Conservation (phyloP, 2,329 filamentous ascomycete species). For the Sclerotinia spermophila region DNA sequence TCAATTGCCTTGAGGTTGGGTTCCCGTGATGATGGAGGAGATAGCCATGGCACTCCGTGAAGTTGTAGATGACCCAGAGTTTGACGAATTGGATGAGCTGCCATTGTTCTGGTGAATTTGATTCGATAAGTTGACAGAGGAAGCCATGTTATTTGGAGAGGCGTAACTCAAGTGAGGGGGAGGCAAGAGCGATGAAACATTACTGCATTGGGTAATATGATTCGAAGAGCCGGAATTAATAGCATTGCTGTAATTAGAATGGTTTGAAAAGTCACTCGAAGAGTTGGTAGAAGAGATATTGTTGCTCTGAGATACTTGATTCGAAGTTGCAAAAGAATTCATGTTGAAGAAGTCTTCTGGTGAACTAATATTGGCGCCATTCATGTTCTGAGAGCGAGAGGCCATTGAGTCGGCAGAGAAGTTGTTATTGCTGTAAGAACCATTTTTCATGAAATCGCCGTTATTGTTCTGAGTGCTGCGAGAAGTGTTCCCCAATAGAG, state of each 20-base stretch:
- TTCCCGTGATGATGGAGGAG: conserved; percentile 7
- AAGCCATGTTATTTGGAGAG: not conserved
- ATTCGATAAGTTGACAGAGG: not conserved
- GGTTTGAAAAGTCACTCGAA: not conserved
- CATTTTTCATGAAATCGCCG: not conserved
- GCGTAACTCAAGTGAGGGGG: not conserved
- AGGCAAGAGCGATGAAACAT: not conserved
- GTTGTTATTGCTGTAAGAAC: not conserved
- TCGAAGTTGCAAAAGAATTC: not conserved
- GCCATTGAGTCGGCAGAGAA: not conserved
- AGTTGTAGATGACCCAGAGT: not conserved
- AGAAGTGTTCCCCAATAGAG: not conserved
- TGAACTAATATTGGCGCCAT: not conserved
- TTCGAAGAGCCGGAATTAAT: not conserved
- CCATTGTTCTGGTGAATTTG: not conserved
- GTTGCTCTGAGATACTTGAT: not conserved
- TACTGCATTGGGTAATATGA: not conserved
- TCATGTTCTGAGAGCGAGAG: not conserved
- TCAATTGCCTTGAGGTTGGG: conserved; percentile 1
- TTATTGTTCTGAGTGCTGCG: not conserved
- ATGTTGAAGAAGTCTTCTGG: not conserved
- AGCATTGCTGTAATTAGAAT: not conserved
- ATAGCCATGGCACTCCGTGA: conserved; percentile 17
- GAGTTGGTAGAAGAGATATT: not conserved
- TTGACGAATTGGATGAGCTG: not conserved